Percentiles rank a stretch among this genome's conserved stretches.
These are phyloP conservation scores for Psilocybe cubensis DNA, from an alignment of 768 basidiomycete genomes.

Conservation along the genomic window DNA sequence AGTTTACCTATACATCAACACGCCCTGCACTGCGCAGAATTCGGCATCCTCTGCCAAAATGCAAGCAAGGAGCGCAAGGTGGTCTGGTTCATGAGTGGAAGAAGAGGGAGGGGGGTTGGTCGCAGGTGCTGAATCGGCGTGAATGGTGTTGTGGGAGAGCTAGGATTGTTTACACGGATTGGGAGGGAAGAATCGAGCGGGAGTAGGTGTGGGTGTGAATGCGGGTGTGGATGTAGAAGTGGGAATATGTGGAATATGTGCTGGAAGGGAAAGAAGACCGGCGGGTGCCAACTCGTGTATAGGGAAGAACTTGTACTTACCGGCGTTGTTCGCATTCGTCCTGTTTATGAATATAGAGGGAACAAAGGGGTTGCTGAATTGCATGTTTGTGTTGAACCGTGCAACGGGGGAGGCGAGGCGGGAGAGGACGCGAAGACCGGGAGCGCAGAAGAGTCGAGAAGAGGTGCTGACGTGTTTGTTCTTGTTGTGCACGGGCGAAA, in stretches of 20 bases:
- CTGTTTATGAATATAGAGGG: not conserved
- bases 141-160: not conserved
- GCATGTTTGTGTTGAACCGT: not conserved
- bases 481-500: conserved; percentile 59
- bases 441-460: conserved; percentile 42
- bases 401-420: conserved; percentile 24
- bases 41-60: conserved; percentile 14
- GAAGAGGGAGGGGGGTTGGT: conserved; percentile 11
- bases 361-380: conserved; percentile 11
- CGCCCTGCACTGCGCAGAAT: conserved; percentile 16
- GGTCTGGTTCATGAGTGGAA: not conserved
- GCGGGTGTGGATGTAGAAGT: too few relatives aligned
- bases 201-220: too few relatives aligned
- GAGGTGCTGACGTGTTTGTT: conserved; percentile 31
- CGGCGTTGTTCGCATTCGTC: not conserved
- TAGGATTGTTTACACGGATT: too few relatives aligned
- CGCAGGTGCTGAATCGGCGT: conserved; percentile 4
- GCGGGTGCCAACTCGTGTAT: not conserved
- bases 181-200: not conserved
- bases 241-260: too few relatives aligned
- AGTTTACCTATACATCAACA: too few relatives aligned
- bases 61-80: conserved; percentile 6
- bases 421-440: conserved; percentile 42
- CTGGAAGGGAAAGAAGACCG: not conserved
- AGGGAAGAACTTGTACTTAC: not conserved